A percentile compares a stretch with the other conserved stretches of the same genome.
These are phyloP conservation scores for Chamaenerion angustifolium DNA, from an alignment of 345 rosid genomes.

Conservation along the genomic window DNA sequence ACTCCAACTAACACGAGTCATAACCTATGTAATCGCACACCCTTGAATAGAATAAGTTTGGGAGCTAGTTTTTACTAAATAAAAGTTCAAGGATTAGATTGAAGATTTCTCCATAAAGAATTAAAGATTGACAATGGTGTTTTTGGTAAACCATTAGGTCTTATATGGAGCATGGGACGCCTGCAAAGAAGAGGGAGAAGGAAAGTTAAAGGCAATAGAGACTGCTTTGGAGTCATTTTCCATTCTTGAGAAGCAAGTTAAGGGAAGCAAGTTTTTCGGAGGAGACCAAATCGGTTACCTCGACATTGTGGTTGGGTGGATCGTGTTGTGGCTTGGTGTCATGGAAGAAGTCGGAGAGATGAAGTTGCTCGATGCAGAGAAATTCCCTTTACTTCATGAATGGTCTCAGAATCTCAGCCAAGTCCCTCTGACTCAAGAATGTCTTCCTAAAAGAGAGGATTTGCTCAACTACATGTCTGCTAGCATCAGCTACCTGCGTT, in stretches of 20 bases:
- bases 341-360: constrained; percentile 24
- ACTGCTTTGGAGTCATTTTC: constrained; percentile 10
- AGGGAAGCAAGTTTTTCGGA: constrained; percentile 22
- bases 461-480: constrained; percentile 6
- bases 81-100: no score
- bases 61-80: no score
- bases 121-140: no score
- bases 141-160: neutral
- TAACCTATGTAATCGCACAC: no score
- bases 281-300: constrained; percentile 21
- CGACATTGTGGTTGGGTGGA: constrained; percentile 22
- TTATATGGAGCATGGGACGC: constrained; percentile 10
- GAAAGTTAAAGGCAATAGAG: constrained; percentile 15
- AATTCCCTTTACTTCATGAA: constrained; percentile 16
- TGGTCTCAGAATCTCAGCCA: constrained; percentile 15
- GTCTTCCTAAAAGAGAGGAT: constrained; percentile 17
- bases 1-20: no score
- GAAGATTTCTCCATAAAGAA: no score
- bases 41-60: no score
- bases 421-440: constrained; percentile 14
- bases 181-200: constrained; percentile 16
- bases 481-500: constrained; percentile 8
- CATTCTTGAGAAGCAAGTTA: constrained; percentile 18
- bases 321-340: constrained; percentile 15
- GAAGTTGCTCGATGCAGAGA: constrained; percentile 20